Evolutionary conservation across 1,284 basidiomycete species (phyloP), one percentile per base, ranked within the genome.

Genomic region (Baeospora myosura): DNA sequence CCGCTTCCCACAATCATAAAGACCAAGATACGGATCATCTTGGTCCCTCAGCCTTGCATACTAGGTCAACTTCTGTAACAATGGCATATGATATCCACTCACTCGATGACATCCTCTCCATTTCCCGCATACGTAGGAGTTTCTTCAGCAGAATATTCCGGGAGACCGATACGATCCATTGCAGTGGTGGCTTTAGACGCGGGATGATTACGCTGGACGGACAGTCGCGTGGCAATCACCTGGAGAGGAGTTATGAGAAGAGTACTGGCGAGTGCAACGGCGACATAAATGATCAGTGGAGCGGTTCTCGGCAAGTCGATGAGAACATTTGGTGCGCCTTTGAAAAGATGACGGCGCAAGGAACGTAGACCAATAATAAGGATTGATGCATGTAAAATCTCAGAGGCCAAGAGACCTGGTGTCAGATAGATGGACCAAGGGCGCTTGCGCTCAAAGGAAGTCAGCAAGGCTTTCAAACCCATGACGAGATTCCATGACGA

Each of bases 201-300:
- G 26, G 26, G n/a, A 32, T 30, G 31, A 12, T 22, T 42, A 14
- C 40, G 29, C 32, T 42, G 40, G 3, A 42, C 17, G 5, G 40
- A 20, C 33, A 42, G 28, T 11, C 40, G 7, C 5, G 22, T n/a
- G n/a, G 7, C 7, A 11, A 25, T 16, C n/a, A 42, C 21, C 29
- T 42, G 11, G 31, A 34, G 18, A 5, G 40, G 40, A 14, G 32
- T 12, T 14, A 24, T n/a, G 8, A 42, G 5, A 3, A 18, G n/a
- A 18, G 40, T 16, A 2, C 18, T 5, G 11, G 26, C 6, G 22
- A 36, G 1, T 3, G 31, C 21, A 18, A 35, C 4, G 11, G 24
- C 23, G 4, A 33, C 21, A 12, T 25, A 23, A 14, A 25, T 3
- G 5, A 24, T 20, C 11, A 35, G 10, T 11, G 17, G 22, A 10